Base-by-base conservation (phyloP, 768 basidiomycete genomes). In the Tricholoma terreum region DNA sequence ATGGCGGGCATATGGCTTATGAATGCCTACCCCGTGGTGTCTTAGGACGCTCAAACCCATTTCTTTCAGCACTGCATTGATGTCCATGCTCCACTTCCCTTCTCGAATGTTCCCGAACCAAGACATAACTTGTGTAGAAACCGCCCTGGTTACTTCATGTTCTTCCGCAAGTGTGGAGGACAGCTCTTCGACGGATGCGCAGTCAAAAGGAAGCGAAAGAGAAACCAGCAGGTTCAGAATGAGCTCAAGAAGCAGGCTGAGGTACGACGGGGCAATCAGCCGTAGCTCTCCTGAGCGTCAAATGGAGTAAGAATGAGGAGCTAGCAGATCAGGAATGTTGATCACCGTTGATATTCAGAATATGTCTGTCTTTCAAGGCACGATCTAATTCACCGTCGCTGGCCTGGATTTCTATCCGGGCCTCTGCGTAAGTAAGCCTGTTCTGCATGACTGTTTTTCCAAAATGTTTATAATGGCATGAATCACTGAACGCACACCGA, bases 11-110 rank as follows among this genome's bases (percentile, higher is more conserved):
- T 53, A 49, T n/a, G 9, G 51, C 12, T 27, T n/a, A 58, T 53
- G 52, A 24, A 14, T 22, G 56, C 60, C 27, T 59, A 87, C 89
- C 71, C 76, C 82, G 67, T 87, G 71, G 17, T 78, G 75, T 42
- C 86, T 76, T 54, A 98, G 71, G 22, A 95, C 75, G 0, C 87
- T 87, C 51, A 91, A 61, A 1, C 95, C 96, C 14, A 96, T 74
- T 67, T 95, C 87, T 58, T 76, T 82, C 6, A 94, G 80, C 14
- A 91, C 74, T 2, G 75, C 76, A 5, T 75, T 70, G 31, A 80
- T 76, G 55, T 94, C 79, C 80, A 90, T 83, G 40, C 67, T 77
- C 92, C 93, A 94, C 42, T 70, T 71, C 3, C 75, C 83, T 15
- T 76, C 75, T 14, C 71, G 64, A 4, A 87, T 69, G 4, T 76